Base-by-base conservation (phyloP, 805 yeast genomes). In the Metschnikowia borealis region DNA sequence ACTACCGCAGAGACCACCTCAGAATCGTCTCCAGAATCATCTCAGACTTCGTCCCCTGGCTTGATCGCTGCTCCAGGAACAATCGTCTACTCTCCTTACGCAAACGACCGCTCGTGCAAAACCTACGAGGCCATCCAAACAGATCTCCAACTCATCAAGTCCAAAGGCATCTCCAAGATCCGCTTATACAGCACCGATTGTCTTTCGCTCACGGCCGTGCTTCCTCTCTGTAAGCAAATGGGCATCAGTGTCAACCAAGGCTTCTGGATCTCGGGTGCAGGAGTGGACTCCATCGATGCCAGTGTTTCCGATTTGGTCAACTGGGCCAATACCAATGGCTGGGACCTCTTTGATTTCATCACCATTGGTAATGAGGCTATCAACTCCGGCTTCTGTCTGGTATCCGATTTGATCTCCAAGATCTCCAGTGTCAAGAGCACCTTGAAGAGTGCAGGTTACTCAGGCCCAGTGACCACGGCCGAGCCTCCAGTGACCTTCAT, bases 151-250 rank as follows among this genome's bases (percentile, higher is more conserved):
- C 60, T 70, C 52, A 87, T 91, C 59, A 62, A 68, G 23, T 64
- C 78, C 49, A 82, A 81, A 62, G 87, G 89, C 49, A 83, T 90
- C 59, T 63, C 69, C 37, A 78, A 78, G 47, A 70, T 91, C 48
- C 82, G 97, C 73, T 65, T 89, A 47, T 91, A 91, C 64, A 96
- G 96, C 59, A 85, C 88, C 51, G 97, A 91, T 67, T 91, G 97
- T 73, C 75, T 80, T 64, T 80, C 86, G 23, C 68, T 87, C 44
- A 62, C 76, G 31, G 82, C 85, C 2, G 82, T 89, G 36, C 75
- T 82, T 59, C 88, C 94, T 44, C 77, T 75, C 37, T 79, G 85
- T 57, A 60, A 62, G 21, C 46, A 65, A 13, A 68, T 85, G 47
- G 96, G 96, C 3, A 65, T 91, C 46, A 80, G 71, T 36, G 81